phyloP scores from a whole-genome alignment of 805 yeast genomes.

The Candida endomychidarum region DNA sequence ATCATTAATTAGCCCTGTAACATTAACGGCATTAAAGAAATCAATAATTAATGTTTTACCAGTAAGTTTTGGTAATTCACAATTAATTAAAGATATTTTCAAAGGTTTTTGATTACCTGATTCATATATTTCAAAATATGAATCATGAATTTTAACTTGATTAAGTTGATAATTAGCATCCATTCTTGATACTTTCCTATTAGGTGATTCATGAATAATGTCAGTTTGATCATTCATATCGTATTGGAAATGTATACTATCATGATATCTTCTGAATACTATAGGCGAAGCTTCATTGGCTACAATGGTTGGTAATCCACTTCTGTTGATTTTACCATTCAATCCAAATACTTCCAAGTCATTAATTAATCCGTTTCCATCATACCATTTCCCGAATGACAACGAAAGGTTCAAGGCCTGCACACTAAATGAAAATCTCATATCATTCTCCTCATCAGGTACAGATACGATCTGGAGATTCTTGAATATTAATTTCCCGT shows the following conservation, averaged over 20 bases:
- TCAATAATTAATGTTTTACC: conserved; percentile 61
- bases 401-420: conserved; percentile 46
- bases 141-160: conserved; percentile 51
- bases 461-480: conserved; percentile 30
- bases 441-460: conserved; percentile 15
- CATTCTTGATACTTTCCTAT: conserved; percentile 14
- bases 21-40: conserved; percentile 65
- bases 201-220: conserved; percentile 7
- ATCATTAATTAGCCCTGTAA: conserved; percentile 73
- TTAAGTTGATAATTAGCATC: conserved; percentile 35
- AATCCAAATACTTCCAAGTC: conserved; percentile 51
- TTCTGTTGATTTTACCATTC: conserved; percentile 35
- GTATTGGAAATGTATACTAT: conserved; percentile 31
- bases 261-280: conserved; percentile 25
- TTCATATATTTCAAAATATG: conserved; percentile 43
- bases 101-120: conserved; percentile 29
- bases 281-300: conserved; percentile 8
- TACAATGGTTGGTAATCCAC: conserved; percentile 3
- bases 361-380: conserved; percentile 52
- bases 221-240: conserved; percentile 30
- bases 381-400: conserved; percentile 55
- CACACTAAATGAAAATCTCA: conserved; percentile 35
- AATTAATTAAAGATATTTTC: conserved; percentile 58
- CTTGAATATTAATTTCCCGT: conserved; percentile 49
- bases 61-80: conserved; percentile 62